phyloP scores from a whole-genome alignment of 2,329 filamentous ascomycete genomes.

The Aspergillus hortae region DNA sequence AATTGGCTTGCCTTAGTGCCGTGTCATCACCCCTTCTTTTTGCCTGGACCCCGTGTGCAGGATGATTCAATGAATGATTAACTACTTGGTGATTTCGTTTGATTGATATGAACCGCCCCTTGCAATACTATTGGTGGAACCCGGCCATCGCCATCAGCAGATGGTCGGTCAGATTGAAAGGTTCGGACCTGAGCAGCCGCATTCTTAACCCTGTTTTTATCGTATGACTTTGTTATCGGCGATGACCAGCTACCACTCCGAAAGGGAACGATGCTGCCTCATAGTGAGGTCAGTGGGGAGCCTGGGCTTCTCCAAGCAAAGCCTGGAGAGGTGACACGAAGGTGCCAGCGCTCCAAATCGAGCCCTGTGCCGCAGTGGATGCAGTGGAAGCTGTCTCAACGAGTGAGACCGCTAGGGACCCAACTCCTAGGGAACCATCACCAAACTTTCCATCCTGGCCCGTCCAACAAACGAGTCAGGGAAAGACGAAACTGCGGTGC shows the following conservation, averaged over 20 bases:
- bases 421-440: not conserved
- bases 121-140: not conserved
- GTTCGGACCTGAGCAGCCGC: not conserved
- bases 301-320: too few species aligned
- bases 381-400: too few species aligned
- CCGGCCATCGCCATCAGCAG: not conserved
- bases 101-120: not conserved
- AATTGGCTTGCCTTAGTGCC: not conserved
- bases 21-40: not conserved
- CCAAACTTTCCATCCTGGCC: not conserved
- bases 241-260: not conserved
- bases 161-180: too few species aligned
- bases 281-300: conserved; percentile 2
- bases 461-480: not conserved
- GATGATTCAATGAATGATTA: too few species aligned
- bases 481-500: not conserved
- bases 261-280: conserved; percentile 3
- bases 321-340: not conserved
- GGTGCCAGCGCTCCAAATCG: not conserved
- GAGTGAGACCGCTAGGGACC: too few species aligned
- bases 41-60: not conserved
- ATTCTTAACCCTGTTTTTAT: not conserved
- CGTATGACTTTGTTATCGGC: not conserved
- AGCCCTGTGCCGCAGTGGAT: too few species aligned
- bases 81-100: too few species aligned